Evolutionary conservation across 2,329 filamentous ascomycete species (phyloP).

Genomic region (Parasarocladium wereldwijsianum): DNA sequence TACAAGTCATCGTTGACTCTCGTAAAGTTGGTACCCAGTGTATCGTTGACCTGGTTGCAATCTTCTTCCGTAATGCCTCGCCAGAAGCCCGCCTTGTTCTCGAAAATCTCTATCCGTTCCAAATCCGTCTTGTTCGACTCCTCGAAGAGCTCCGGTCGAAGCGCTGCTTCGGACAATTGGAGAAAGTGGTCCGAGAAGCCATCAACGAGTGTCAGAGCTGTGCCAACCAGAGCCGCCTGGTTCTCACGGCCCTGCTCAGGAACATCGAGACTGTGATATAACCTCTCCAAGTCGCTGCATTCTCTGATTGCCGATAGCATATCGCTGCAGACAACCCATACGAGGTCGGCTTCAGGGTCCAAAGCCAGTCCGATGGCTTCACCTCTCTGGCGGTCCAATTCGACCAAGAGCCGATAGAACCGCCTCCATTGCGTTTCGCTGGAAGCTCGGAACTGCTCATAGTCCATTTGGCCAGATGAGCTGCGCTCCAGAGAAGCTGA

Average conservation of each 20-base stretch:
- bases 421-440: conserved; percentile 77
- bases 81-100: conserved; percentile 64
- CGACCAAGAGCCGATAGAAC: conserved; percentile 73
- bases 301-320: conserved; percentile 64
- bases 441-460: conserved; percentile 57
- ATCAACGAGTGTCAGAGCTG: conserved; percentile 56
- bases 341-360: conserved; percentile 54
- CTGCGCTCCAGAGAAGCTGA: conserved; percentile 51
- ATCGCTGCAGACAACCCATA: conserved; percentile 78
- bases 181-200: conserved; percentile 55
- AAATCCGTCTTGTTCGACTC: conserved; percentile 55
- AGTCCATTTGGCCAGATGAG: conserved; percentile 53
- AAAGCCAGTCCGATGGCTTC: conserved; percentile 68
- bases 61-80: conserved; percentile 73
- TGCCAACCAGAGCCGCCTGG: conserved; percentile 49
- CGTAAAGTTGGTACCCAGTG: conserved; percentile 51
- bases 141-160: conserved; percentile 61
- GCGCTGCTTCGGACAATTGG: conserved; percentile 49
- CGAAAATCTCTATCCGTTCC: conserved; percentile 65
- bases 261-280: conserved; percentile 50
- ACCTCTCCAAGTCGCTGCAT: conserved; percentile 63
- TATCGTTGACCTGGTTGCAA: conserved; percentile 51
- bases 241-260: conserved; percentile 38
- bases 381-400: conserved; percentile 73
- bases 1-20: conserved; percentile 42